Conservation (phyloP, 305 asterid species). For the Fraxinus dipetala region DNA sequence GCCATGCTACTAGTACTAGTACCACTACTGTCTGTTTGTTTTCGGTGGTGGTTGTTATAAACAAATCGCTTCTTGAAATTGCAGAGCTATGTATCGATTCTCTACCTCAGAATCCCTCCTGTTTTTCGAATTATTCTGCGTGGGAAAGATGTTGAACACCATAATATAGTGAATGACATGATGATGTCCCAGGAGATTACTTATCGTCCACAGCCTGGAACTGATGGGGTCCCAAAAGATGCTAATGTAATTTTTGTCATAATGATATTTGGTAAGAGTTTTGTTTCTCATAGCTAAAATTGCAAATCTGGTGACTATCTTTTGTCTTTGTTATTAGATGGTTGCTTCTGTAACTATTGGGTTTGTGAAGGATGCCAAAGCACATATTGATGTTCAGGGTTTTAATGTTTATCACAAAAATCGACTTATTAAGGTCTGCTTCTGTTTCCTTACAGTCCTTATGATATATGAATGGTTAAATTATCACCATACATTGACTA, state of each 20-base stretch:
- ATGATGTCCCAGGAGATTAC: conserved; percentile 89
- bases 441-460: conserved; percentile 1
- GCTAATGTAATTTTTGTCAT: conserved; percentile 49
- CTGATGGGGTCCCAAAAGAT: conserved; percentile 64
- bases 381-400: conserved; percentile 96
- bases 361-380: conserved; percentile 89
- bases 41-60: background rate
- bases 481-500: background rate
- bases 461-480: background rate
- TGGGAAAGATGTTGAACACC: conserved; percentile 90
- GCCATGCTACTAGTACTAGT: background rate
- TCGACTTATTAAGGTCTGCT: conserved; percentile 83
- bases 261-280: conserved; percentile 9
- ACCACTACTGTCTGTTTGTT: background rate
- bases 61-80: conserved; percentile 28
- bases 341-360: conserved; percentile 89
- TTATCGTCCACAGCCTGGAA: conserved; percentile 85
- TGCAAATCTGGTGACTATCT: conserved; percentile 24
- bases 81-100: conserved; percentile 94
- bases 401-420: conserved; percentile 96
- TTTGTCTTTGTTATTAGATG: conserved; percentile 48
- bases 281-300: background rate
- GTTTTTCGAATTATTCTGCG: conserved; percentile 80
- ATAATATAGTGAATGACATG: conserved; percentile 93
- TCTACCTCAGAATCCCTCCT: conserved; percentile 82